Base-by-base conservation (phyloP, 805 yeast species). In the Diddensiella santjacobensis region DNA sequence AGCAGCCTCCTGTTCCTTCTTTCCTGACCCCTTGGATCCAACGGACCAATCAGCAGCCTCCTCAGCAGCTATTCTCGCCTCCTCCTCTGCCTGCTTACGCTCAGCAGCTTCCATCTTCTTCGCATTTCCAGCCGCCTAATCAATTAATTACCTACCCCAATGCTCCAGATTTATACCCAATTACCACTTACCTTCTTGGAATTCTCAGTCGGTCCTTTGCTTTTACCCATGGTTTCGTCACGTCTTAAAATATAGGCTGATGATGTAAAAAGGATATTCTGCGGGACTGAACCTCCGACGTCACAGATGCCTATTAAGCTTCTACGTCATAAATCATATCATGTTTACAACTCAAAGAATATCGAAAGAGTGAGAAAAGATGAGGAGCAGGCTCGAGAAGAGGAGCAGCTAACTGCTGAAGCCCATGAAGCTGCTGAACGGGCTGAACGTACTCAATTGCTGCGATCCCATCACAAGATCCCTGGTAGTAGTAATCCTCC, bases 1-100 rank as follows among this genome's bases (percentile, higher is more conserved):
- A 48, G 78, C 80, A 44, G 75, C 79, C 13, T 78, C 83, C 19
- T 78, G 85, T 46, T 78, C 83, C 65, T 81, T 81, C 74, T 86
- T 87, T 70, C 79, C 77, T 64, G 74, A 78, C 61, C 79, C 80
- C 71, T 85, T 85, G 22, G 87, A 58, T 26, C 93, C 95, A 19
- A 81, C 72, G 2, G 75, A 78, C 93, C 93, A 85, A 53, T 77
- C 72, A 13, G 74, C 73, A 23, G 77, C 81, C 58, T 85, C 90
- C 1, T 67, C 76, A 0, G 75, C 77, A 37, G 71, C 83, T 4
- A 60, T 63, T 22, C 67, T 69, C 3, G 71, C 72, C 1, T 66
- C 71, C n/a, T 71, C 77, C 10, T 71, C 84, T 33, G 71, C 74
- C 41, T 72, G 69, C 66, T 83, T 82, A 59, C 74, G 73, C 56